A percentile compares a stretch with the other conserved stretches of the same genome.
Conservation (phyloP, 1,284 basidiomycete species). For the Pterulicium gracile region DNA sequence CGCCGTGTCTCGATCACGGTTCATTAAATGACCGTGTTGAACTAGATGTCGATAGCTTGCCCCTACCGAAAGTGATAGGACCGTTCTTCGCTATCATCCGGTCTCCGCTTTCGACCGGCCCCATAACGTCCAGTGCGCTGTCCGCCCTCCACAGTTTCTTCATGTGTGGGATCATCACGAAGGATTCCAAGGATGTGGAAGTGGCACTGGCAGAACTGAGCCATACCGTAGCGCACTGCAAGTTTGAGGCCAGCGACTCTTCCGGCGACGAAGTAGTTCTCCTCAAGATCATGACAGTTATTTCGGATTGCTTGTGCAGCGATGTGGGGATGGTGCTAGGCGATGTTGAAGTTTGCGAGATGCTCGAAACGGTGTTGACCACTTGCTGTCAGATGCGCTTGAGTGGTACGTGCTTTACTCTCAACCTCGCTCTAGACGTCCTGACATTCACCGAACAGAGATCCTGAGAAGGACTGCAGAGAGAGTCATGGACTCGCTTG, state of each 20-base stretch:
- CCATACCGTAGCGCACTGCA: conserved; percentile 87
- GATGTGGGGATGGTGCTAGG: conserved; percentile 60
- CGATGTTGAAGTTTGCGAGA: conserved; percentile 95
- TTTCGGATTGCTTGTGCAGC: conserved; percentile 75
- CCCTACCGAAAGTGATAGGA: conserved; percentile 54
- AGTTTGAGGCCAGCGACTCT: conserved; percentile 95
- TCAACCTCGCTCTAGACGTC: conserved; percentile 2
- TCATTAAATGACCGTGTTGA: conserved; percentile 11
- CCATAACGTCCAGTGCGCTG: conserved; percentile 86
- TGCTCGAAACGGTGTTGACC: conserved; percentile 95
- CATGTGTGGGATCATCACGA: conserved; percentile 61
- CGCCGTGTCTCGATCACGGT: conserved; percentile 2
- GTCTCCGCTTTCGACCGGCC: conserved; percentile 87
- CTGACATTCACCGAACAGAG: conserved; percentile 43
- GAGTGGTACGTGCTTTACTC: conserved; percentile 57
- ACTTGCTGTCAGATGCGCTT: conserved; percentile 96
- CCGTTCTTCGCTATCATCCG: conserved; percentile 93
- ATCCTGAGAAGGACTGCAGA: conserved; percentile 84
- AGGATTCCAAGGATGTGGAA: conserved; percentile 40
- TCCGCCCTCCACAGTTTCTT: conserved; percentile 85
- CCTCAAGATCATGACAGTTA: conserved; percentile 85
- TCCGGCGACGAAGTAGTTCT: conserved; percentile 95
- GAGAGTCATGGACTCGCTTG: conserved; percentile 84
- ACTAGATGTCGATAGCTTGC: conserved; percentile 47
- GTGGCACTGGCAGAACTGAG: conserved; percentile 77